phyloP scores from a whole-genome alignment of 805 yeast species.

The Hanseniaspora lachancei region DNA sequence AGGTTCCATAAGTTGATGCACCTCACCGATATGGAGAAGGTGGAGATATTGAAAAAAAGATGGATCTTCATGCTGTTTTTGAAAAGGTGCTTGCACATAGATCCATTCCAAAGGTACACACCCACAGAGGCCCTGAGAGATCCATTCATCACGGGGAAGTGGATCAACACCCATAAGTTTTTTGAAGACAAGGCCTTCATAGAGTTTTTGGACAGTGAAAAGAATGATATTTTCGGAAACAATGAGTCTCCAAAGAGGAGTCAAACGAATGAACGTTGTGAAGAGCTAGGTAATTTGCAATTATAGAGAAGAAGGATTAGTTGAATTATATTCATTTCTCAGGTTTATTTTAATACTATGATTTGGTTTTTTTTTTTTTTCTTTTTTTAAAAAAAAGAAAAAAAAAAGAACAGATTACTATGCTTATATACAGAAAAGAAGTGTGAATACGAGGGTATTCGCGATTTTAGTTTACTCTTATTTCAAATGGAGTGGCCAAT shows the following conservation, averaged over 20 bases:
- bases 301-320: neutral
- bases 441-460: neutral
- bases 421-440: neutral
- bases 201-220: neutral
- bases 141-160: slow-evolving; percentile 57
- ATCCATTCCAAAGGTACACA: slow-evolving; percentile 91
- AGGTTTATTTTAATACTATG: no score
- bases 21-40: slow-evolving; percentile 20
- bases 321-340: neutral
- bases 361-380: neutral
- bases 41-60: slow-evolving; percentile 58
- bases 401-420: neutral
- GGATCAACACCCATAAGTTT: slow-evolving; percentile 1
- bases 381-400: neutral
- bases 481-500: neutral
- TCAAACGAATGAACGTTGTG: neutral
- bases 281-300: slow-evolving; percentile 4
- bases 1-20: slow-evolving; percentile 46
- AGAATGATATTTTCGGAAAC: neutral
- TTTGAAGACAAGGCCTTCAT: slow-evolving; percentile 8
- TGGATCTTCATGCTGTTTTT: slow-evolving; percentile 64
- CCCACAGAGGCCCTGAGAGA: slow-evolving; percentile 91
- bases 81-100: slow-evolving; percentile 60
- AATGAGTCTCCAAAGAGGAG: slow-evolving; percentile 4
- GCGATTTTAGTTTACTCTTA: neutral